Evolutionary conservation across 1,139 yeast genomes (phyloP), one percentile per base, ranked within the genome.

Genomic region (Yamadazyma spencermartinsiae): DNA sequence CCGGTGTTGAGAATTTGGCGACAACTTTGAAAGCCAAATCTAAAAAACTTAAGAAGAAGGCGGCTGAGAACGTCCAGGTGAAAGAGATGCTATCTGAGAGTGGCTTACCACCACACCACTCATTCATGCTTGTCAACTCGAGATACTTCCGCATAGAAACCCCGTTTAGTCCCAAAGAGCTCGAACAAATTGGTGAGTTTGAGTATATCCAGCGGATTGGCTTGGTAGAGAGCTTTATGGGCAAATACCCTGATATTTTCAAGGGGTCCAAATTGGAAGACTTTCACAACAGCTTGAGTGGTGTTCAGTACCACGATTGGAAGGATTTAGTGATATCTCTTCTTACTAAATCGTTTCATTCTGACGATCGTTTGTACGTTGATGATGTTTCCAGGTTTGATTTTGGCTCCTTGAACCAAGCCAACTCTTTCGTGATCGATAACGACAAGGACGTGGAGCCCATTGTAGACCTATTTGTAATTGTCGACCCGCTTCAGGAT

Each of bases 401-500:
- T 46, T 62, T 80, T 38, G 54, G 65, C 8, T 58, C 65, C 2
- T 50, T 75, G 43, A 60, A 64, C 28, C 53, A 54, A 36, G 54
- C 56, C 3, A 55, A 67, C 45, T 51, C 68, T 8, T 47, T 70
- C 29, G 63, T 63, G 10, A 46, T 67, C n/a, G 50, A 58, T n/a
- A 51, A 55, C 17, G 45, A 45, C 5, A 14, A 6, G 9, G 8
- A 3, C 4, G 36, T 38, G 0, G 43, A 51, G 2, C 54, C 59
- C 11, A 59, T 63, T 13, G 57, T 80, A 14, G 82, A 82, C 42
- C 54, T 90, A 2, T 60, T 78, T 5, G 65, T 85, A 1, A 63
- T 86, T 2, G 50, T 86, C 30, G 90, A 92, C 56, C 98, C 98
- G 1, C 57, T 81, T 4, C 75, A 77, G 41, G 88, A 84, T 47